Evolutionary conservation across 2,329 filamentous ascomycete genomes (phyloP).

Genomic region (Clonostachys sp.): DNA sequence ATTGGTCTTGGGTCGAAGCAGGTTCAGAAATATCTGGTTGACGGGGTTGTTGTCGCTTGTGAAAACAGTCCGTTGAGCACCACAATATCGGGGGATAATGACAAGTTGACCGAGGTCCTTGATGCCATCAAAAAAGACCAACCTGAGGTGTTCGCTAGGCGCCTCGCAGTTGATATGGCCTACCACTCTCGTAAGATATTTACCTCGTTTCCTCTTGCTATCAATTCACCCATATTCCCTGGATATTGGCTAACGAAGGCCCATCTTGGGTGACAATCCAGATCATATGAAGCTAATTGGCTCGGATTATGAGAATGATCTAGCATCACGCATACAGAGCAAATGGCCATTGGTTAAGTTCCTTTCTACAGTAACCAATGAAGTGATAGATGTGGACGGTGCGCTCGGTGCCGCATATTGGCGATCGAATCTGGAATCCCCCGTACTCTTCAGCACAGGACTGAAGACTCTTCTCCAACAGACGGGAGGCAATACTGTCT

Average conservation of each 20-base stretch:
- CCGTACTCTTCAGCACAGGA: constrained; percentile 2
- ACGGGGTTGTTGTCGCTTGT: constrained; percentile 7
- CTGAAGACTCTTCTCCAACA: constrained; percentile 7
- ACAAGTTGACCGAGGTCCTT: constrained; percentile 9
- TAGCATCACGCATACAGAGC: neutral
- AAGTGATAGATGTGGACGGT: neutral
- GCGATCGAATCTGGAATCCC: constrained; percentile 10
- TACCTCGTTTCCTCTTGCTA: constrained; percentile 10
- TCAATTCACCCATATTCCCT: neutral
- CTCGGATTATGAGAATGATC: neutral
- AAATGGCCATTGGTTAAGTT: neutral
- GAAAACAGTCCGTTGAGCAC: neutral
- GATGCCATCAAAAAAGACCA: constrained; percentile 9
- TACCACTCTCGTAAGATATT: constrained; percentile 20
- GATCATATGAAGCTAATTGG: neutral
- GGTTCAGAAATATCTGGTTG: constrained; percentile 14
- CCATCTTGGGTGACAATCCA: neutral
- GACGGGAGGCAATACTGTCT: constrained; percentile 11
- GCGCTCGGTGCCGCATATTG: constrained; percentile 8
- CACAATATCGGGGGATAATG: neutral
- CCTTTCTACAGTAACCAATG: neutral
- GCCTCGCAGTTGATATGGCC: constrained; percentile 28
- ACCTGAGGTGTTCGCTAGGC: constrained; percentile 16
- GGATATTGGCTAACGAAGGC: too few species aligned
- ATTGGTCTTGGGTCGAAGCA: constrained; percentile 17